Conservation (phyloP, 1,284 basidiomycete genomes). For the Schizophyllum amplum region DNA sequence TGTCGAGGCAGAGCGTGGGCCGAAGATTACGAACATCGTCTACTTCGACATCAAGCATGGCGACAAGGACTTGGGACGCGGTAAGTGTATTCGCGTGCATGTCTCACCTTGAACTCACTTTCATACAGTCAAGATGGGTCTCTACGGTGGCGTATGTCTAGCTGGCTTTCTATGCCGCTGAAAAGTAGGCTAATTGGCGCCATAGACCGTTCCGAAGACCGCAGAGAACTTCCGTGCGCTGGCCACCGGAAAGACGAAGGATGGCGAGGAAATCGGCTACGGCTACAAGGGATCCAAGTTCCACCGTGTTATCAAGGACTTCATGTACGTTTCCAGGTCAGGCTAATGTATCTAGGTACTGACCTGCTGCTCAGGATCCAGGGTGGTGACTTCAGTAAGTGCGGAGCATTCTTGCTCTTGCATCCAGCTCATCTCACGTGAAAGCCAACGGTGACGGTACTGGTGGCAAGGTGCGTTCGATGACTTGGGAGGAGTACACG, state of each 20-base stretch:
- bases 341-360: not conserved
- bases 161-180: not conserved
- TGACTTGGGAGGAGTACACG: not conserved
- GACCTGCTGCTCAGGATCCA: constrained; percentile 54
- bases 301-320: constrained; percentile 97
- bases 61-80: constrained; percentile 72
- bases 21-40: constrained; percentile 85
- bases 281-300: constrained; percentile 96
- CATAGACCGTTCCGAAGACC: constrained; percentile 90
- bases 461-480: constrained; percentile 64
- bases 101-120: too few relatives aligned
- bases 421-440: not conserved
- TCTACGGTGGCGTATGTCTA: constrained; percentile 66
- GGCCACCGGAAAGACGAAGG: constrained; percentile 76
- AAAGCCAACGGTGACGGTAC: constrained; percentile 88
- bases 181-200: constrained; percentile 10
- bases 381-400: constrained; percentile 84
- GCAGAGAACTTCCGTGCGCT: constrained; percentile 92
- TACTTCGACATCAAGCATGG: constrained; percentile 94
- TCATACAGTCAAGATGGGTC: constrained; percentile 66
- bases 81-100: constrained; percentile 36
- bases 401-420: not conserved
- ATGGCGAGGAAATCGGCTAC: constrained; percentile 65
- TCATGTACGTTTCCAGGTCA: constrained; percentile 57
- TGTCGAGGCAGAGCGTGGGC: constrained; percentile 70